These are phyloP conservation scores for Botryotinia narcissicola DNA, from an alignment of 2,329 filamentous ascomycete genomes.

Conservation along the genomic window DNA sequence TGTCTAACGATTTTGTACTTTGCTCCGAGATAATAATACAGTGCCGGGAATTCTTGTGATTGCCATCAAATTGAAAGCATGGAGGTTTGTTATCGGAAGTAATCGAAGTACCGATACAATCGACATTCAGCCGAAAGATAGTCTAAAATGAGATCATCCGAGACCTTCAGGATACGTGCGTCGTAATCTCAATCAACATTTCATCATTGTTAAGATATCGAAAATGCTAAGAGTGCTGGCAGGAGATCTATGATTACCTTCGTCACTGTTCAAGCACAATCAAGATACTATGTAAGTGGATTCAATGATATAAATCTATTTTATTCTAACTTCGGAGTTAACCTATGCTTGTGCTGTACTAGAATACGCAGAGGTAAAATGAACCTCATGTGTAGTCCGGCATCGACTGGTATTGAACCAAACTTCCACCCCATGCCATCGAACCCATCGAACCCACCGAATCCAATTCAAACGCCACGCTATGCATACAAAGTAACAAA, in stretches of 20 bases:
- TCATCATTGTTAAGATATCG: neutral
- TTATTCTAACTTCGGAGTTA: neutral
- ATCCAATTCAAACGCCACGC: slow-evolving; percentile 12
- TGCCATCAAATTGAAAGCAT: neutral
- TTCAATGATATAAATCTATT: neutral
- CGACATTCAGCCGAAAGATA: neutral
- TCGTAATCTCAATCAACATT: neutral
- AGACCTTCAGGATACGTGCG: neutral
- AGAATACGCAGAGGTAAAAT: neutral
- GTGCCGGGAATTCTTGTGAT: neutral
- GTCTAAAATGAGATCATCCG: neutral
- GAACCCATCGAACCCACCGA: neutral
- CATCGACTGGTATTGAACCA: neutral
- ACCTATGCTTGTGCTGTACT: neutral
- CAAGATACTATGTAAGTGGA: neutral
- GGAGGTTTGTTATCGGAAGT: neutral
- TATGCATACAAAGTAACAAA: slow-evolving; percentile 8
- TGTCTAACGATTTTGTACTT: neutral
- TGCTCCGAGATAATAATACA: neutral
- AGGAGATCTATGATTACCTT: neutral
- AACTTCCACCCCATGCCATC: neutral
- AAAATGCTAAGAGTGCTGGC: neutral
- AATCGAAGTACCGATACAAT: neutral
- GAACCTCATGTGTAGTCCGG: neutral
- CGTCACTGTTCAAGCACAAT: too few species aligned